Conservation (phyloP, 768 basidiomycete genomes). For the Leccinellum rugosiceps region DNA sequence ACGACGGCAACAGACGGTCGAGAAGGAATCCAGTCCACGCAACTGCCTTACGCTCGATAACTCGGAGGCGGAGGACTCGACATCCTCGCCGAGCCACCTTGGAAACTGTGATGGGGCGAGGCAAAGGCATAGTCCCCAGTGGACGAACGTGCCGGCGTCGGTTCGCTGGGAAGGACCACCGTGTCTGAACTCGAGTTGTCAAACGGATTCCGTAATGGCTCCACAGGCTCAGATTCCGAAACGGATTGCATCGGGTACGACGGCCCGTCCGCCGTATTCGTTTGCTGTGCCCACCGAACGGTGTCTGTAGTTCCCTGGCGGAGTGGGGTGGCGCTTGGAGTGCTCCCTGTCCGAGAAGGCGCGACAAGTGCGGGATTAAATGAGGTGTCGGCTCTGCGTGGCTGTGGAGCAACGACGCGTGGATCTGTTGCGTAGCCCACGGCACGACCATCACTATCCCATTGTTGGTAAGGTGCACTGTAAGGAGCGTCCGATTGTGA, state of each 20-base stretch:
- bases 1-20: background rate
- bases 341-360: slow-evolving; percentile 13
- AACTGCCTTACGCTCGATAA: slow-evolving; percentile 10
- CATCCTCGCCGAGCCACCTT: slow-evolving; percentile 1
- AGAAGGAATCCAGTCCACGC: background rate
- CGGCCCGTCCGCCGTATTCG: slow-evolving; percentile 25
- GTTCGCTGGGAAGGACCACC: slow-evolving; percentile 9
- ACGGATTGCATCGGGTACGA: slow-evolving; percentile 23
- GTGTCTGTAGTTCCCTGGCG: slow-evolving; percentile 31
- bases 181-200: slow-evolving; percentile 22
- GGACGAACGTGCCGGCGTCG: slow-evolving; percentile 7
- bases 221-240: slow-evolving; percentile 7
- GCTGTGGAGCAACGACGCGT: slow-evolving; percentile 50
- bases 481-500: slow-evolving; percentile 30
- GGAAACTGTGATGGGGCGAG: slow-evolving; percentile 25
- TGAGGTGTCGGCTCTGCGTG: slow-evolving; percentile 28
- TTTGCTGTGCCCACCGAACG: slow-evolving; percentile 29
- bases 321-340: slow-evolving; percentile 2
- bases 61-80: slow-evolving; percentile 22
- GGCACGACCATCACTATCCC: slow-evolving; percentile 50
- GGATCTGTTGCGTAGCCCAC: slow-evolving; percentile 46
- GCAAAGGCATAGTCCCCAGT: slow-evolving; percentile 24
- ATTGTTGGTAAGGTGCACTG: slow-evolving; percentile 42
- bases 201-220: slow-evolving; percentile 25
- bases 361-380: slow-evolving; percentile 14